phyloP scores from a whole-genome alignment of 2,329 filamentous ascomycete species.

The Pleomassaria siparia region DNA sequence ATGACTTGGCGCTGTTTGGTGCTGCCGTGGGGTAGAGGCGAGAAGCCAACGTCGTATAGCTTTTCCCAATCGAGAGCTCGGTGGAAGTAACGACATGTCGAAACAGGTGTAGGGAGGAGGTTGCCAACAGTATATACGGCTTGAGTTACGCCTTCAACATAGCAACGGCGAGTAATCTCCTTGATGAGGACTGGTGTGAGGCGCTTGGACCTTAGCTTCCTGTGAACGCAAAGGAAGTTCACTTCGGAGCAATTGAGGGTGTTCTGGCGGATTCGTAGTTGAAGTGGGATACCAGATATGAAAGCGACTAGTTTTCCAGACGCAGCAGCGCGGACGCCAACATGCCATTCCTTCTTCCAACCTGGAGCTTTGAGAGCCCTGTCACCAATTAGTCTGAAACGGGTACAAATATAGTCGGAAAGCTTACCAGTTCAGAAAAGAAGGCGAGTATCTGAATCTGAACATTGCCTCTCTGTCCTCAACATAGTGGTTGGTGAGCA shows the following conservation, averaged over 20 bases:
- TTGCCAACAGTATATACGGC: conserved; percentile 94
- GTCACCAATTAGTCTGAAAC: conserved; percentile 6
- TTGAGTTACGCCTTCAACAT: conserved; percentile 84
- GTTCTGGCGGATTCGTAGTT: conserved; percentile 76
- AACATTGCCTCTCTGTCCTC: conserved; percentile 98
- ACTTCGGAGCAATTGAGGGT: conserved; percentile 82
- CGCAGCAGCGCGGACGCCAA: conserved; percentile 82
- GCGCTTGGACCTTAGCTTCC: conserved; percentile 92
- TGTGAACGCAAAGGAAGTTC: conserved; percentile 98
- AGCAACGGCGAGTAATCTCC: conserved; percentile 91
- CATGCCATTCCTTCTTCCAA: conserved; percentile 93
- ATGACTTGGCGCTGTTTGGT: conserved; percentile 83
- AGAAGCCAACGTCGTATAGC: conserved; percentile 92
- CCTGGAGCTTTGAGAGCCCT: conserved; percentile 94
- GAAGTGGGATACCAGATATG: conserved; percentile 89
- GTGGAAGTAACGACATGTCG: conserved; percentile 94
- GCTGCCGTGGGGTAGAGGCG: conserved; percentile 78
- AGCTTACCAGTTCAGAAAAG: conserved; percentile 82
- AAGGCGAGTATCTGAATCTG: conserved; percentile 90
- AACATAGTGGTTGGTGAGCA: conserved; percentile 92
- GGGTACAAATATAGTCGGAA: no score
- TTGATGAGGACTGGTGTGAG: conserved; percentile 95
- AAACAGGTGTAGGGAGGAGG: conserved; percentile 86
- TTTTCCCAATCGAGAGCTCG: conserved; percentile 94
- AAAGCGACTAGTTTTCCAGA: conserved; percentile 90